Evolutionary conservation across 306 rosid genomes (phyloP), one percentile per base, ranked within the genome.

Genomic region (Canavalia gladiata): DNA sequence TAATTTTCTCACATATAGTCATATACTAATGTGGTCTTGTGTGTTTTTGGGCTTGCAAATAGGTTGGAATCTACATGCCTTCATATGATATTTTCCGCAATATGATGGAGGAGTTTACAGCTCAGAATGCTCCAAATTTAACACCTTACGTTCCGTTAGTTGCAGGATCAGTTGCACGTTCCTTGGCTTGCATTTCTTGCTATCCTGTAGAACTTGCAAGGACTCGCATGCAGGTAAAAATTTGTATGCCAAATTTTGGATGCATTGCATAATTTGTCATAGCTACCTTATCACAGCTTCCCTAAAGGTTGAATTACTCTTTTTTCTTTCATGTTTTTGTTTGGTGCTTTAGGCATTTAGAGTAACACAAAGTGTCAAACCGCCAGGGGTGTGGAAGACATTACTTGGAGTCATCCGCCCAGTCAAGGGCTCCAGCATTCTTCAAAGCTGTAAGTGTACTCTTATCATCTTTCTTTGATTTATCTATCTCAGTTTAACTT

Each of bases 21-120:
- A 68, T 79, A 68, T 82, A 79, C 85, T 85, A 18, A 18, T 30
- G 87, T 81, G 74, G 50, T 68, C 45, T 57, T 77, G 50, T 54
- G 31, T 46, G 37, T 29, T 69, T 82, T 74, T 50, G 2, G 72
- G 12, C 66, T 83, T 59, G 25, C 75, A 73, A 76, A 58, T 87
- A 95, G 99, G 98, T 95, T 76, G 99, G 98, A 74, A 95, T 95
- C 77, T 95, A 95, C 86, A 86, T 95, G 98, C 99, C 99, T 75
- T 91, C 94, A 81, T 95, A 95, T 85, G 99, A 95, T 68, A 72
- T 93, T 71, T 91, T 95, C 79, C 97, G 93, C 84, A 89, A 87
- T 82, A 39, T 57, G 69, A 87, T 95, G 96, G 96, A 93, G 86
- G 93, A 90, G 46, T 87, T 86, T 77, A 84, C 93, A 0, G 57